These are phyloP conservation scores for Solanum acaule DNA, from an alignment of 257 asterid genomes.

Conservation along the genomic window DNA sequence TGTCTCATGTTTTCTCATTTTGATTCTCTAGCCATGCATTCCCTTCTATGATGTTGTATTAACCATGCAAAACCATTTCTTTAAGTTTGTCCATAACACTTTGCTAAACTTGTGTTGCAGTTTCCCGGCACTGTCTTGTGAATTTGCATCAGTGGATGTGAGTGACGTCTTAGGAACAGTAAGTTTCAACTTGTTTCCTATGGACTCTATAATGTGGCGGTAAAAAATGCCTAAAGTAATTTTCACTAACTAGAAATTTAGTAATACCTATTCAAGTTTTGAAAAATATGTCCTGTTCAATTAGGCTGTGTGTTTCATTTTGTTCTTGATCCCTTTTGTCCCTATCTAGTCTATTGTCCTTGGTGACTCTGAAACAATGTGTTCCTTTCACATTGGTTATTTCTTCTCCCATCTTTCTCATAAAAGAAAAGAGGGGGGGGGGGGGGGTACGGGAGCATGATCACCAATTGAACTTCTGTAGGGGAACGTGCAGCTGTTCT, in stretches of 20 bases:
- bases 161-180: conserved; percentile 96
- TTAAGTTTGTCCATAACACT: not conserved
- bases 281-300: not conserved
- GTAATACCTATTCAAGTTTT: not conserved
- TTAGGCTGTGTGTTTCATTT: not conserved
- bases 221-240: not conserved
- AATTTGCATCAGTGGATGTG: conserved; percentile 94
- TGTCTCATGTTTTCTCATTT: not conserved
- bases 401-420: not conserved
- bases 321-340: not conserved
- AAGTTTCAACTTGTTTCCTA: conserved; percentile 25
- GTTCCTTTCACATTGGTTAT: not conserved
- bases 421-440: too few relatives aligned
- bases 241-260: not conserved
- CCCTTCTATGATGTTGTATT: not conserved
- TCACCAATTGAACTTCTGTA: too few relatives aligned
- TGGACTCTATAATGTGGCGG: not conserved
- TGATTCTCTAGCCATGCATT: not conserved
- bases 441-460: not conserved
- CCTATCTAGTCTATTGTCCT: not conserved
- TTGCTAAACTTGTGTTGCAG: conserved; percentile 29
- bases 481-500: too few relatives aligned
- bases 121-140: conserved; percentile 95
- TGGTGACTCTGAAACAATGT: not conserved
- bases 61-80: not conserved